Conservation (phyloP, 225 moss, liverwort and hornwort genomes). For the Marchantia polymorpha region DNA sequence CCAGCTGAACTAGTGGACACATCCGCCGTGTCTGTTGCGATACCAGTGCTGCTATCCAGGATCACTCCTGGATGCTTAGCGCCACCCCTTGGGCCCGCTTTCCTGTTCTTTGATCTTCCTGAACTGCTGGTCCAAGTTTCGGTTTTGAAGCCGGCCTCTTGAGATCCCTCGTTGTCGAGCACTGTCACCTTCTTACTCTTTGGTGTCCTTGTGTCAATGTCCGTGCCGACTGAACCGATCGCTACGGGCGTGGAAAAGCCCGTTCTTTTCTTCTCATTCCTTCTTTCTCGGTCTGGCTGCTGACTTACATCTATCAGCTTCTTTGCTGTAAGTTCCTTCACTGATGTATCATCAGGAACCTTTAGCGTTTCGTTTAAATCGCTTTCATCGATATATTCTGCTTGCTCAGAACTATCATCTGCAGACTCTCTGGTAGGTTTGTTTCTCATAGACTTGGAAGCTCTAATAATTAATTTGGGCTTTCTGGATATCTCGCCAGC, state of each 20-base stretch:
- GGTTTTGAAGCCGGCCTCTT: background rate
- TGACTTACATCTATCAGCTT: conserved; percentile 27
- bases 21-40: background rate
- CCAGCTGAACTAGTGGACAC: conserved; percentile 20
- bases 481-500: conserved; percentile 34
- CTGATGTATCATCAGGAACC: conserved; percentile 26
- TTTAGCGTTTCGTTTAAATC: conserved; percentile 26
- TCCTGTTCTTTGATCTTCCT: conserved; percentile 24
- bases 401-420: conserved; percentile 2
- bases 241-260: conserved; percentile 23
- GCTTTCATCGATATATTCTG: conserved; percentile 16
- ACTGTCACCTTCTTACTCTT: conserved; percentile 17
- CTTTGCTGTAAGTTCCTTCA: conserved; percentile 20
- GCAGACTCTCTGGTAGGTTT: background rate
- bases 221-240: background rate
- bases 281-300: conserved; percentile 33
- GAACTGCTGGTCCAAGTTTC: conserved; percentile 13
- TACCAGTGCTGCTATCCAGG: background rate
- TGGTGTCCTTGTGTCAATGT: background rate
- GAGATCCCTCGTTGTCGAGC: conserved; percentile 1
- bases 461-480: conserved; percentile 26
- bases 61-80: conserved; percentile 25
- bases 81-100: conserved; percentile 19
- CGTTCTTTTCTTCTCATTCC: conserved; percentile 48
- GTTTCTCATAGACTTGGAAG: conserved; percentile 31